These are phyloP conservation scores for Glaciozyma martinii DNA, from an alignment of 768 basidiomycete genomes.

Conservation along the genomic window DNA sequence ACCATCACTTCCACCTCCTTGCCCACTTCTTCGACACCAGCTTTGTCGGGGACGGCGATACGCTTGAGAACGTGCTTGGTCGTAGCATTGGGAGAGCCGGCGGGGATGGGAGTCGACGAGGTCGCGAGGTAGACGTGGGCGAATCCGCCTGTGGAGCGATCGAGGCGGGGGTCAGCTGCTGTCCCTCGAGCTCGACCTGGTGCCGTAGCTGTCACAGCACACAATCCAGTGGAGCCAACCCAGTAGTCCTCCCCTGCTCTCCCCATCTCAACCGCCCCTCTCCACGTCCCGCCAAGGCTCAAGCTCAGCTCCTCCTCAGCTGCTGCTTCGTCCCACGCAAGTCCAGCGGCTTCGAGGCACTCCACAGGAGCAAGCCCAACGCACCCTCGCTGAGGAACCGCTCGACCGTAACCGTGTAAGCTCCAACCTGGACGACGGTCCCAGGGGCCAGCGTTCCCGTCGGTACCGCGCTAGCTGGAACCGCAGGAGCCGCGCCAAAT, in stretches of 20 bases:
- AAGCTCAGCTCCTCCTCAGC: neutral
- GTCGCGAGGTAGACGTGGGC: constrained; percentile 95
- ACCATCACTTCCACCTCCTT: constrained; percentile 99
- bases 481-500: neutral
- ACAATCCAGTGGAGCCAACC: too few relatives aligned
- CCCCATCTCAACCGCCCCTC: too few relatives aligned
- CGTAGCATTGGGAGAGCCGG: constrained; percentile 54
- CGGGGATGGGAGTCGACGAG: constrained; percentile 63
- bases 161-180: neutral
- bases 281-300: too few relatives aligned
- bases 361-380: constrained; percentile 19
- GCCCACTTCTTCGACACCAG: constrained; percentile 84
- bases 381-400: constrained; percentile 89
- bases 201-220: neutral
- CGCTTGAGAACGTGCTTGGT: constrained; percentile 95
- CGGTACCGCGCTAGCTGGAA: neutral
- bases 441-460: constrained; percentile 49
- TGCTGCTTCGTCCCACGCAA: neutral
- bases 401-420: constrained; percentile 82
- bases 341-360: neutral
- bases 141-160: constrained; percentile 64
- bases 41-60: constrained; percentile 82
- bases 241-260: too few relatives aligned
- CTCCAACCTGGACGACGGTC: constrained; percentile 80
- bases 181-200: neutral